These are phyloP conservation scores for Kitagawia praeruptora DNA, from an alignment of 129 eudicot species.

Conservation along the genomic window DNA sequence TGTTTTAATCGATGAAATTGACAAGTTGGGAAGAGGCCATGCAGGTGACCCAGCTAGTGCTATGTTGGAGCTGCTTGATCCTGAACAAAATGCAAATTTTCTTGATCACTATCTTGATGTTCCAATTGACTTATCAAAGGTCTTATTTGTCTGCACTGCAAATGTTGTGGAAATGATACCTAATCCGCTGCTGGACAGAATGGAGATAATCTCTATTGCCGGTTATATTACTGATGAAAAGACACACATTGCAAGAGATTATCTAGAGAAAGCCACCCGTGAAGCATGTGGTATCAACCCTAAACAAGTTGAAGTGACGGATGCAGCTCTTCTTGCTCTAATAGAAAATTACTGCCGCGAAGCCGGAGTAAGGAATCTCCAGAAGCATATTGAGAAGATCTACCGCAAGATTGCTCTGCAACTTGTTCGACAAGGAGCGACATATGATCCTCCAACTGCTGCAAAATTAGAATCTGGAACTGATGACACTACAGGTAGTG, in stretches of 20 bases:
- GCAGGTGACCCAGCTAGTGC: slow-evolving; percentile 99
- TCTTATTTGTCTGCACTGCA: slow-evolving; percentile 93
- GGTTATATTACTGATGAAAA: slow-evolving; percentile 98
- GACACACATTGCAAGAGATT: slow-evolving; percentile 94
- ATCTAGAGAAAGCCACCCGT: slow-evolving; percentile 87
- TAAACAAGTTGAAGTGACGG: slow-evolving; percentile 91
- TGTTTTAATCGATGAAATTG: slow-evolving; percentile 96
- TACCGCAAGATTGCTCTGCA: slow-evolving; percentile 95
- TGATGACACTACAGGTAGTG: slow-evolving; percentile 14
- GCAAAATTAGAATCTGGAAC: slow-evolving; percentile 22
- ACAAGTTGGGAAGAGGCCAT: slow-evolving; percentile 98
- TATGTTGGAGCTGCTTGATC: slow-evolving; percentile 98
- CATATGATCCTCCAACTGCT: slow-evolving; percentile 27
- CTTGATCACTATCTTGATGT: slow-evolving; percentile 97
- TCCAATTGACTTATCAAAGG: slow-evolving; percentile 92
- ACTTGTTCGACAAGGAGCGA: slow-evolving; percentile 68
- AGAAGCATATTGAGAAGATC: slow-evolving; percentile 93
- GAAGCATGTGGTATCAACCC: slow-evolving; percentile 93
- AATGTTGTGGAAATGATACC: slow-evolving; percentile 88
- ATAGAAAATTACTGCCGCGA: slow-evolving; percentile 97
- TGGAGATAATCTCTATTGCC: slow-evolving; percentile 95
- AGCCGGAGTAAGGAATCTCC: slow-evolving; percentile 97
- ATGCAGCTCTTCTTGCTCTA: slow-evolving; percentile 84
- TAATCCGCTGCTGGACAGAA: slow-evolving; percentile 84
- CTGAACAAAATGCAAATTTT: slow-evolving; percentile 96